Evolutionary conservation across 495 filamentous ascomycete species (phyloP).

Genomic region (Tricharina praecox): DNA sequence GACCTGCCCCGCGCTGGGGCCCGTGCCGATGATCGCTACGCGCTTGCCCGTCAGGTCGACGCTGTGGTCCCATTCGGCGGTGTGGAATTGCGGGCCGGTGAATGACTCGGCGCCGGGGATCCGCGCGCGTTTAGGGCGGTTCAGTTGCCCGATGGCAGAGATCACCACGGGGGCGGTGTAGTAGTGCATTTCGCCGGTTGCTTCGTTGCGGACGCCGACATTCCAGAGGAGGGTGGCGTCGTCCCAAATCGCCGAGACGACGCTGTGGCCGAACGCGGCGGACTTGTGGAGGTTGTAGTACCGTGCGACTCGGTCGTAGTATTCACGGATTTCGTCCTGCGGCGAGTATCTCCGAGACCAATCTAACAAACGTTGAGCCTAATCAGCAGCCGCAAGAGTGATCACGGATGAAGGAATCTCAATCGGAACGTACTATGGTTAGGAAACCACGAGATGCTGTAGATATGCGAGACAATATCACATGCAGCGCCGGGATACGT

Average conservation of each 20-base stretch:
- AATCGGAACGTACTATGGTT: conserved; percentile 1
- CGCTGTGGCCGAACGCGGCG: background rate
- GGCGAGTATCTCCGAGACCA: conserved; percentile 6
- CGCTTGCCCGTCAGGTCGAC: conserved; percentile 31
- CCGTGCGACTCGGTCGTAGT: conserved; percentile 6
- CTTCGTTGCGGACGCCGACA: background rate
- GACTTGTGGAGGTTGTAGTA: conserved; percentile 4
- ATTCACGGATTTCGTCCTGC: conserved; percentile 5
- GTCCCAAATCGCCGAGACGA: background rate
- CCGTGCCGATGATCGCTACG: conserved; percentile 40
- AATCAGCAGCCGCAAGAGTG: no score
- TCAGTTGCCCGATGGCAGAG: conserved; percentile 38
- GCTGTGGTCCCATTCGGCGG: conserved; percentile 3
- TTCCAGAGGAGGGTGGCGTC: conserved; percentile 1
- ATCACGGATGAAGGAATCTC: background rate
- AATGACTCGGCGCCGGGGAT: conserved; percentile 22
- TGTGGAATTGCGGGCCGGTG: conserved; percentile 6
- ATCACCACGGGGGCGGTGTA: conserved; percentile 39
- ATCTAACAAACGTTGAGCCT: no score
- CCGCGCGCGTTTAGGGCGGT: conserved; percentile 32
- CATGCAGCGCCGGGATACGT: conserved; percentile 15
- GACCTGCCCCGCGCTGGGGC: conserved; percentile 29
- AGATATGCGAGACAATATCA: conserved; percentile 22
- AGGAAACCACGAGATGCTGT: conserved; percentile 25
- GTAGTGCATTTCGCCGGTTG: conserved; percentile 14